Percentiles rank a stretch among this genome's conserved stretches.
phyloP scores from a whole-genome alignment of 2,329 filamentous ascomycete genomes.

The Diaporthe sp. region DNA sequence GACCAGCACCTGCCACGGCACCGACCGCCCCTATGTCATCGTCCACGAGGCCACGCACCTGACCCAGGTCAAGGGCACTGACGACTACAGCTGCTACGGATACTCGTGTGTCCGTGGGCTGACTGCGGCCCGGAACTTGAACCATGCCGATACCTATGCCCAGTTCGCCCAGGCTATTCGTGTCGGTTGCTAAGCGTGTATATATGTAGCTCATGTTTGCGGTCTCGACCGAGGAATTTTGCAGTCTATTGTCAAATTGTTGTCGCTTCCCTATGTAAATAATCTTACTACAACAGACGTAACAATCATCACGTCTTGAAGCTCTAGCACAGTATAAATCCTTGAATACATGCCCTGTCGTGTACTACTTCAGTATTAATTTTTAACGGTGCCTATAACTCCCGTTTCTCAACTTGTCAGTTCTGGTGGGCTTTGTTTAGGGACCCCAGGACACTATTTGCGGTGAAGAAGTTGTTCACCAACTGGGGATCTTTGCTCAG shows the following conservation, averaged over 20 bases:
- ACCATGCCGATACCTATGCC: slow-evolving; percentile 72
- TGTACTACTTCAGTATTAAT: neutral
- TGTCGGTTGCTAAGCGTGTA: neutral
- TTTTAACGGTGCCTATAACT: neutral
- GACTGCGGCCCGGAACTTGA: slow-evolving; percentile 62
- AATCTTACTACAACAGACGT: neutral
- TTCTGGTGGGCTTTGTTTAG: no score
- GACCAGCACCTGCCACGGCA: slow-evolving; percentile 67
- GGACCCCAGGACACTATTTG: no score
- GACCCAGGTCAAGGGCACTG: slow-evolving; percentile 67
- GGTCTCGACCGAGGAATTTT: neutral
- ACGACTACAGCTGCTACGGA: slow-evolving; percentile 66
- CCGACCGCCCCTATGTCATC: slow-evolving; percentile 74
- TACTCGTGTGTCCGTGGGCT: slow-evolving; percentile 65
- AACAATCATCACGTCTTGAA: neutral
- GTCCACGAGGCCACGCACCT: slow-evolving; percentile 77
- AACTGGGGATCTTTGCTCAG: no score
- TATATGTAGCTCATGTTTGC: no score
- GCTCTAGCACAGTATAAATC: neutral
- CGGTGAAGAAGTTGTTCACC: no score
- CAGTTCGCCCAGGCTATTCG: slow-evolving; percentile 48
- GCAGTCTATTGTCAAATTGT: neutral
- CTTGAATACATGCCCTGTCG: neutral
- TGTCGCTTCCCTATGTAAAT: neutral
- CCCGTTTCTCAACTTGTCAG: no score